Percentiles rank a stretch among this genome's conserved stretches.
These are phyloP conservation scores for Nothophytophthora sp. DNA, from an alignment of 352 stramenopile genomes.

Conservation along the genomic window DNA sequence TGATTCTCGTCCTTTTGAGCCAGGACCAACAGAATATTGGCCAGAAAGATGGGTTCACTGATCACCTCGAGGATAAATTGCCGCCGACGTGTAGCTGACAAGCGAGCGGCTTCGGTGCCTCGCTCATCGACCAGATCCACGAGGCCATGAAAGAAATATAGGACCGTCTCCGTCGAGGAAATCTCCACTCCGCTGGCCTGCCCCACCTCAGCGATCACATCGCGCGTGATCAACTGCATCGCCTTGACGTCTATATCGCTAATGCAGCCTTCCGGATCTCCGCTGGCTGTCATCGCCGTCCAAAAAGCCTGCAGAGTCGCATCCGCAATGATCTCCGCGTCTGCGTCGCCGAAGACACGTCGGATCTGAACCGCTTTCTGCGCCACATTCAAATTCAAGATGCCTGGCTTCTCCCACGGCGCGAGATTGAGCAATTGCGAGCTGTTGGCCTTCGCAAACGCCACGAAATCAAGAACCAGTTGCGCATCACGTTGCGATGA, in stretches of 20 bases:
- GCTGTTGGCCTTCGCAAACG: constrained; percentile 14
- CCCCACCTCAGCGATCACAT: constrained; percentile 14
- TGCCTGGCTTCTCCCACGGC: constrained; percentile 4
- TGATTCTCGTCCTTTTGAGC: constrained; percentile 5
- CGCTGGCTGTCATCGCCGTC: constrained; percentile 4
- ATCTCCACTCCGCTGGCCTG: too few species aligned
- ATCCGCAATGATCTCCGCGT: constrained; percentile 25
- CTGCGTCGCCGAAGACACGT: constrained; percentile 15
- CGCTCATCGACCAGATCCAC: constrained; percentile 14
- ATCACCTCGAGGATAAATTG: constrained; percentile 26
- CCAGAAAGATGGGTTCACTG: constrained; percentile 26
- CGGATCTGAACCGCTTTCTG: constrained; percentile 29
- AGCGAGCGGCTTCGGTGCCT: background rate
- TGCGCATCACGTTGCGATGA: constrained; percentile 17
- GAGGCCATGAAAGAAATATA: constrained; percentile 25
- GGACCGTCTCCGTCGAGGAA: too few species aligned
- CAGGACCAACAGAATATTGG: constrained; percentile 22
- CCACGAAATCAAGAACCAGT: constrained; percentile 34
- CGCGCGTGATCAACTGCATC: constrained; percentile 28
- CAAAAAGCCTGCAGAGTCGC: constrained; percentile 31
- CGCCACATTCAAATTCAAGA: constrained; percentile 23
- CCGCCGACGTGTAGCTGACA: constrained; percentile 3
- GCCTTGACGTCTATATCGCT: constrained; percentile 5
- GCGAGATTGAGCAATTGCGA: constrained; percentile 13
- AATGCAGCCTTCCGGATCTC: background rate